A percentile compares a stretch with the other conserved stretches of the same genome.
Evolutionary conservation across 441 rosid genomes (phyloP).

Genomic region (Gossypium trilobum): DNA sequence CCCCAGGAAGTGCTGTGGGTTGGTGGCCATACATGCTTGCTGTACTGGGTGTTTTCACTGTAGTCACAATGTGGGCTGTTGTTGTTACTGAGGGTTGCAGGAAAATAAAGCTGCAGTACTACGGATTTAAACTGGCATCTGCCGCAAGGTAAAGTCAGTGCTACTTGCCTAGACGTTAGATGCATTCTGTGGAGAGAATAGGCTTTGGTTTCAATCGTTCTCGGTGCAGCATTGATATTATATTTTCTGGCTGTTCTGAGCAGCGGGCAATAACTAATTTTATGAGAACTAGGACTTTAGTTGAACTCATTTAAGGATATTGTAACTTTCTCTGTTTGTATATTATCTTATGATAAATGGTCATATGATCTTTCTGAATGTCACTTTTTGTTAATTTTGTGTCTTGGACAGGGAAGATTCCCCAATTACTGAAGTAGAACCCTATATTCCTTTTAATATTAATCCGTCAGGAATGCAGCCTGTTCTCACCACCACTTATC

Average conservation of each 20-base stretch:
- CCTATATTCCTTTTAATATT: conserved; percentile 83
- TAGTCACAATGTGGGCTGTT: conserved; percentile 91
- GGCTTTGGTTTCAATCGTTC: neutral
- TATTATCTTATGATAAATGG: conserved; percentile 12
- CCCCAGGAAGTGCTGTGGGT: conserved; percentile 55
- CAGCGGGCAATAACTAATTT: neutral
- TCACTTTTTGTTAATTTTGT: conserved; percentile 13
- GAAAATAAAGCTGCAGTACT: conserved; percentile 85
- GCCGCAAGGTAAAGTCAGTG: conserved; percentile 49
- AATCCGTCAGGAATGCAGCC: conserved; percentile 99
- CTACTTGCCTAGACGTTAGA: conserved; percentile 1
- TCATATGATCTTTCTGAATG: neutral
- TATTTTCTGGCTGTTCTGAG: neutral
- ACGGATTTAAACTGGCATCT: conserved; percentile 92
- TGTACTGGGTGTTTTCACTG: conserved; percentile 56
- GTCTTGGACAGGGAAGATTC: conserved; percentile 65
- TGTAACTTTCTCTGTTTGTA: conserved; percentile 3
- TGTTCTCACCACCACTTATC: conserved; percentile 78
- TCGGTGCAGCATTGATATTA: neutral
- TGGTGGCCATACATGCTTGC: conserved; percentile 72
- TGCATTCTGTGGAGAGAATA: neutral
- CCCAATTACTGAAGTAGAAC: conserved; percentile 86
- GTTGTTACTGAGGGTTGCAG: conserved; percentile 94
- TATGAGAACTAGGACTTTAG: neutral
- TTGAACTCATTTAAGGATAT: conserved; percentile 3